Evolutionary conservation across 2,329 filamentous ascomycete genomes (phyloP).

Genomic region (Aureobasidium pullulans): DNA sequence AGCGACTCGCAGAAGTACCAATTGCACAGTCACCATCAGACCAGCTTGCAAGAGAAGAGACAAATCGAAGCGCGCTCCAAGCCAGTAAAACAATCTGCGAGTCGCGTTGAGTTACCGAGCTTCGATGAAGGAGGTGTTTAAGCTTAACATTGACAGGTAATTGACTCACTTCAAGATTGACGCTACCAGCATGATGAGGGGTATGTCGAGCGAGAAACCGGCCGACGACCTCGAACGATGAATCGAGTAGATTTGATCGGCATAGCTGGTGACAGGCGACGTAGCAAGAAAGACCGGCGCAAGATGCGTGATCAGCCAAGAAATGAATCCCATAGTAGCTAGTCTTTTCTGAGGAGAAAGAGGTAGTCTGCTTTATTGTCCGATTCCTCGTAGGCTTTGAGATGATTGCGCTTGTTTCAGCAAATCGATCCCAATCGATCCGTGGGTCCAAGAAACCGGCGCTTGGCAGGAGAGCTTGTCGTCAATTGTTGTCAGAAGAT

Average conservation of each 20-base stretch:
- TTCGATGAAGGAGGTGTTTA: not conserved
- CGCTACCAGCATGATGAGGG: conserved; percentile 59
- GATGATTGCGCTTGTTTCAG: not conserved
- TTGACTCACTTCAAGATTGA: conserved; percentile 52
- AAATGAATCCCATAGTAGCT: conserved; percentile 18
- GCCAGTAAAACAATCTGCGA: conserved; percentile 57
- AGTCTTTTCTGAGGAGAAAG: not conserved
- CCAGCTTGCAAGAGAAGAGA: conserved; percentile 53
- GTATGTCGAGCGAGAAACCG: conserved; percentile 60
- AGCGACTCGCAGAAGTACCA: conserved; percentile 53
- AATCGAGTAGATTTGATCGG: conserved; percentile 60
- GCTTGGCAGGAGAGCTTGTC: conserved; percentile 8
- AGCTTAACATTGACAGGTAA: not conserved
- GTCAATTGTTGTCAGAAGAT: not conserved
- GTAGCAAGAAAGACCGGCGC: conserved; percentile 45
- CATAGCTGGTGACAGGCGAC: conserved; percentile 58
- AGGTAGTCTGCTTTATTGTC: not conserved
- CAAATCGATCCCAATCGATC: not conserved
- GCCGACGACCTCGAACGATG: conserved; percentile 52
- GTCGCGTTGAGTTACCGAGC: not conserved
- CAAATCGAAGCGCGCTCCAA: conserved; percentile 53
- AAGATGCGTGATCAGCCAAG: conserved; percentile 28
- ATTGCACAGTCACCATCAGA: conserved; percentile 53
- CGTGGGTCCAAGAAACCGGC: not conserved
- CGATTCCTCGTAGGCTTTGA: not conserved